Evolutionary conservation across 2,329 filamentous ascomycete species (phyloP).

Genomic region (Colletotrichum acutatum): DNA sequence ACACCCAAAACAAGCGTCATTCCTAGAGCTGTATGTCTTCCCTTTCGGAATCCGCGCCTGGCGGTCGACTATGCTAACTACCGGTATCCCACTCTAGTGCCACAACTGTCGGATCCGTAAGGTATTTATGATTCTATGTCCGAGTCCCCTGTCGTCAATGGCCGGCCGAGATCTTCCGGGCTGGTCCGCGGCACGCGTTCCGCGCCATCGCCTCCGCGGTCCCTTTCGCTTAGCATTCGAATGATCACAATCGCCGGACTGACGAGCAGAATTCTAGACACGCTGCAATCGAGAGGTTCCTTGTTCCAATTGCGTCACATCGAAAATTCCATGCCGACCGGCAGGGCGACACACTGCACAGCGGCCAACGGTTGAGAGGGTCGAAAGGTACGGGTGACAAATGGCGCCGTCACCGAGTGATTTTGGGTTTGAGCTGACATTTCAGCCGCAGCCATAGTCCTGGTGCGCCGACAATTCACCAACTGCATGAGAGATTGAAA

Average conservation of each 20-base stretch:
- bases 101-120: conserved; percentile 29
- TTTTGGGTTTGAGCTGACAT: background rate
- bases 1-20: conserved; percentile 20
- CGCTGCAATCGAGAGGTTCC: conserved; percentile 37
- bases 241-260: background rate
- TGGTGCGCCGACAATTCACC: conserved; percentile 5
- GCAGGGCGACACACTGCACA: conserved; percentile 16
- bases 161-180: background rate
- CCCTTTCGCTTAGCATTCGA: background rate
- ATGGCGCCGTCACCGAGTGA: background rate
- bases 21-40: conserved; percentile 25
- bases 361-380: background rate
- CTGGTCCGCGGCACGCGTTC: background rate
- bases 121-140: background rate
- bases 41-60: background rate
- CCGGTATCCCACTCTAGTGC: conserved; percentile 5
- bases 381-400: conserved; percentile 1
- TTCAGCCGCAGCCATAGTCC: background rate
- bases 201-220: background rate
- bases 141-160: background rate
- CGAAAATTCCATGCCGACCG: conserved; percentile 36
- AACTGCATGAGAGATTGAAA: conserved; percentile 31
- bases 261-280: conserved; percentile 15
- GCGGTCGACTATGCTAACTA: background rate
- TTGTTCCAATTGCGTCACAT: conserved; percentile 39